Conservation (phyloP, 176 grass and related monocot species). For the Aegilops longissima region DNA sequence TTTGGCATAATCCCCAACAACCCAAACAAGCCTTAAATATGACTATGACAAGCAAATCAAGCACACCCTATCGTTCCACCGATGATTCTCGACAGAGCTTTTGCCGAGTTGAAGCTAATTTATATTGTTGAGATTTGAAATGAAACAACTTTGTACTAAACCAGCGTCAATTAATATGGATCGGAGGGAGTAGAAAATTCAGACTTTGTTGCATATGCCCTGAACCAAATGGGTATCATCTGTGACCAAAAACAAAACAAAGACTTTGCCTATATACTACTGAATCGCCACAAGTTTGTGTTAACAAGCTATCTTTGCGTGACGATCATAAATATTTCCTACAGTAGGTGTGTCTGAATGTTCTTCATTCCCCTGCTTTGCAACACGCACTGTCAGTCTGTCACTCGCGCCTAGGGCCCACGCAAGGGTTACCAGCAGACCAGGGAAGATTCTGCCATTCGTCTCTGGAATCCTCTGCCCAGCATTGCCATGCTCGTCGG, state of each 20-base stretch:
- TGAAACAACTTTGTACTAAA: neutral
- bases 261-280: neutral
- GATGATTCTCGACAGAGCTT: neutral
- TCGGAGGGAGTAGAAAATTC: neutral
- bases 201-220: neutral
- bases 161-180: too few relatives aligned
- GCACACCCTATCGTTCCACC: neutral
- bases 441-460: constrained; percentile 30
- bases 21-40: neutral
- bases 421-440: constrained; percentile 23
- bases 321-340: neutral
- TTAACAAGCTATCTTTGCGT: neutral
- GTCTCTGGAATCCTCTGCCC: constrained; percentile 22
- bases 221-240: too few relatives aligned
- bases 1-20: neutral
- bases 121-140: neutral
- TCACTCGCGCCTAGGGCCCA: neutral
- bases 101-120: neutral
- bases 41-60: neutral
- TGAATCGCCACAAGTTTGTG: neutral
- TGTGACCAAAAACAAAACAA: too few relatives aligned
- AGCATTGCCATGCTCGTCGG: constrained; percentile 5
- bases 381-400: neutral
- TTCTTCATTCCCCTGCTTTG: neutral
- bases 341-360: neutral